Base-by-base conservation (phyloP, 2,329 filamentous ascomycete species). In the Pseudocercospora eumusae region DNA sequence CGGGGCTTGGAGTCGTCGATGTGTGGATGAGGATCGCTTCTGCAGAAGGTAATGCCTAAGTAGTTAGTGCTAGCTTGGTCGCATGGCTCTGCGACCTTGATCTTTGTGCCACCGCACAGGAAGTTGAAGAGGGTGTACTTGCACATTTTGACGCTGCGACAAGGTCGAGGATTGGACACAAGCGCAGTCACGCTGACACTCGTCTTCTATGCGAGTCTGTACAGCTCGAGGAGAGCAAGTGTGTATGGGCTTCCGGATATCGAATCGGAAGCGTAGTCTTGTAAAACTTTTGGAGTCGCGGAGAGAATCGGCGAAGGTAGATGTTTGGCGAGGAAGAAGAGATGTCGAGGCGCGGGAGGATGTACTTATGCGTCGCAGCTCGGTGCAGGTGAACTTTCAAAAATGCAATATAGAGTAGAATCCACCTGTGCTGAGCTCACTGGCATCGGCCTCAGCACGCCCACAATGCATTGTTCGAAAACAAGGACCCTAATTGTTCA, bases 71-170 rank as follows among this genome's bases (percentile, higher is more conserved):
- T 23, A 23, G 55, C 59, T 18, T 49, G 28, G n/a, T 45, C 10
- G 59, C 65, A 67, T 28, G 56, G 21, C 11, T 28, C 5, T 18
- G 50, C 28, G 44, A 67, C 61, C 31, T 65, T 67, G 61, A 63
- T 49, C 59, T 65, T 67, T 13, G 45, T 36, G 36, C 44, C 59
- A 47, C 58, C 45, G 57, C 65, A 65, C 44, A 65, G 50, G 44
- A 62, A 65, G 47, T 36, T 42, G 61, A 67, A 67, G 20, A 33
- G 21, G n/a, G 59, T 58, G 50, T 60, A 64, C 21, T 60, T 62
- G 55, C 65, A 65, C 65, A 65, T 65, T 3, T 25, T 50, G 45
- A 50, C 45, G 13, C 40, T 42, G 54, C 45, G 21, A 50, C 45
- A 23, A 50, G 23, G 45, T 50, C 20, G 20, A 23, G 45, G 5